These are phyloP conservation scores for Escovopsis sp. DNA, from an alignment of 2,329 filamentous ascomycete genomes.

Conservation along the genomic window DNA sequence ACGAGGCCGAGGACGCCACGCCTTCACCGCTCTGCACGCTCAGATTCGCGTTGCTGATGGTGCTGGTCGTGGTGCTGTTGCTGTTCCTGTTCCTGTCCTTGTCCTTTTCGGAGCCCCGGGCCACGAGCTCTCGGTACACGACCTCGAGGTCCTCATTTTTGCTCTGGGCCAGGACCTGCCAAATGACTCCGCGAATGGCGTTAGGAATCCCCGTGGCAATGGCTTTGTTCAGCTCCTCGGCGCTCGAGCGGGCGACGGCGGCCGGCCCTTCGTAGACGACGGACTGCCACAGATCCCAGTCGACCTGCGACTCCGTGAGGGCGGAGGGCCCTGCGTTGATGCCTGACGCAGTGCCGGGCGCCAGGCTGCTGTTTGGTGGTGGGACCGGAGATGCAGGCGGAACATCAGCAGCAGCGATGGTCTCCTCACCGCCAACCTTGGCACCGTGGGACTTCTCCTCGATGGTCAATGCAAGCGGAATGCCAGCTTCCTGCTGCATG, in stretches of 20 bases:
- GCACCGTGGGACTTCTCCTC: conserved; percentile 29
- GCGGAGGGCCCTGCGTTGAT: conserved; percentile 62
- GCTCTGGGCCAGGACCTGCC: conserved; percentile 93
- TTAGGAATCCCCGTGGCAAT: conserved; percentile 90
- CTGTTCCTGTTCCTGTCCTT: conserved; percentile 38
- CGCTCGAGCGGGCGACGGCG: conserved; percentile 72
- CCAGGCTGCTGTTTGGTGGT: conserved; percentile 52
- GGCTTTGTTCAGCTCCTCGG: conserved; percentile 77
- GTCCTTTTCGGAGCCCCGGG: conserved; percentile 69
- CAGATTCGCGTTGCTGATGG: conserved; percentile 38
- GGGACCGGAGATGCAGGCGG: conserved; percentile 37
- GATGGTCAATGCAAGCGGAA: conserved; percentile 36
- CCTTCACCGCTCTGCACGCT: conserved; percentile 49
- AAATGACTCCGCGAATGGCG: conserved; percentile 93
- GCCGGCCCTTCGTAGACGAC: conserved; percentile 90
- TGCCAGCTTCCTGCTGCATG: conserved; percentile 56
- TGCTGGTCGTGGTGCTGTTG: conserved; percentile 36
- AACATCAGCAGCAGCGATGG: conserved; percentile 14
- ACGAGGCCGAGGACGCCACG: conserved; percentile 66
- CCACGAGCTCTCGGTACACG: conserved; percentile 71
- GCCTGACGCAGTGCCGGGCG: conserved; percentile 75
- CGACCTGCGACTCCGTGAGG: conserved; percentile 60
- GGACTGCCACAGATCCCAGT: conserved; percentile 96
- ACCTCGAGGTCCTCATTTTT: conserved; percentile 82
- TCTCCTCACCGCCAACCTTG: conserved; percentile 11